Conservation (phyloP, 345 rosid genomes). For the Combretum micranthum region DNA sequence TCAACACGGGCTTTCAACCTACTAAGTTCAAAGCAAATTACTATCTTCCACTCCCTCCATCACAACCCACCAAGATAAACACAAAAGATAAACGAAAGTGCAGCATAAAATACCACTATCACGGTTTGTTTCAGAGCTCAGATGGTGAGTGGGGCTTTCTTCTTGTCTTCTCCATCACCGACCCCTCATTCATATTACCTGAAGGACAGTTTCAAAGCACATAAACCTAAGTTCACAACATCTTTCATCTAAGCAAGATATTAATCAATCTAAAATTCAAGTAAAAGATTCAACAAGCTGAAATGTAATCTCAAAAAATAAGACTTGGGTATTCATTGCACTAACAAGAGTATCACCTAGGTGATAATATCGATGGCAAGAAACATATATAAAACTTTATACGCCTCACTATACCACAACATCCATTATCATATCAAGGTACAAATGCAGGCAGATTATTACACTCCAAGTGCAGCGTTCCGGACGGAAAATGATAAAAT, state of each 20-base stretch:
- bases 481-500: too few relatives aligned
- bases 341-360: too few relatives aligned
- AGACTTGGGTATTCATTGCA: too few relatives aligned
- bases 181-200: constrained; percentile 17
- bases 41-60: not conserved
- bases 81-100: not conserved
- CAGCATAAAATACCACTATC: constrained; percentile 18
- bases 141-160: constrained; percentile 9
- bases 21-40: constrained; percentile 1
- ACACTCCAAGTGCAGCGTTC: too few relatives aligned
- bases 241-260: not conserved
- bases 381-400: too few relatives aligned
- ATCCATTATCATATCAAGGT: too few relatives aligned
- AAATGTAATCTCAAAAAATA: too few relatives aligned
- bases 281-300: too few relatives aligned
- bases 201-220: constrained; percentile 11
- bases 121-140: constrained; percentile 15
- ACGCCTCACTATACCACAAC: too few relatives aligned
- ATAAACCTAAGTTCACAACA: not conserved
- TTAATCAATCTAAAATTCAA: not conserved
- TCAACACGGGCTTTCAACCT: constrained; percentile 42
- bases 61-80: not conserved
- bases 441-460: too few relatives aligned
- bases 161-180: constrained; percentile 22
- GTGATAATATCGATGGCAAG: too few relatives aligned